A percentile compares a stretch with the other conserved stretches of the same genome.
Evolutionary conservation across 805 yeast genomes (phyloP).

Genomic region (Pichia phayaonensis): DNA sequence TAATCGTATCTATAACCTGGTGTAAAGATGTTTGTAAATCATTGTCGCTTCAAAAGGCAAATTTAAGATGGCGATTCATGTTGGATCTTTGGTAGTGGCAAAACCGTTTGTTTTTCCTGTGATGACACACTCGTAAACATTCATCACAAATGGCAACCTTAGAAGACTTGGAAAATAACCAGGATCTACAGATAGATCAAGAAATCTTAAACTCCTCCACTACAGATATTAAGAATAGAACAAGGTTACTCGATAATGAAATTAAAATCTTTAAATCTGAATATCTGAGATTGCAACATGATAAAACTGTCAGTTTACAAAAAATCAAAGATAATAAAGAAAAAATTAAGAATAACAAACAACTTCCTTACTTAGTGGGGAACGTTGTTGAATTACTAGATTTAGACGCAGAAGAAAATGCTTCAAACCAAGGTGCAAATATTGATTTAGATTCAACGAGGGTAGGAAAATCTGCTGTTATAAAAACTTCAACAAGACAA

Average conservation of each 20-base stretch:
- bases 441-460: constrained; percentile 88
- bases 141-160: constrained; percentile 61
- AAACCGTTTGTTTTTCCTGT: not conserved
- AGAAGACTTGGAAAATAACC: constrained; percentile 63
- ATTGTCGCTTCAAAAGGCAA: not conserved
- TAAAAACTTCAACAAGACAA: constrained; percentile 95
- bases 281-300: constrained; percentile 83
- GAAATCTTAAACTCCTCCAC: constrained; percentile 77
- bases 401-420: constrained; percentile 75
- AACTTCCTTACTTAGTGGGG: constrained; percentile 92
- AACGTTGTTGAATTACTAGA: constrained; percentile 93
- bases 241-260: constrained; percentile 86
- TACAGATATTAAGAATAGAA: constrained; percentile 75
- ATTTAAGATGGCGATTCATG: not conserved
- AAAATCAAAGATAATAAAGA: constrained; percentile 94
- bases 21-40: not conserved
- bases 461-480: constrained; percentile 94
- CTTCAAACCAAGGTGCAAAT: constrained; percentile 88
- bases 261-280: constrained; percentile 93
- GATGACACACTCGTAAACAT: not conserved
- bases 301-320: constrained; percentile 85
- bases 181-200: constrained; percentile 61
- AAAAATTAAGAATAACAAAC: constrained; percentile 91
- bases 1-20: not conserved
- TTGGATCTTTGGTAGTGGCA: not conserved